Percentiles rank a stretch among this genome's conserved stretches.
phyloP scores from a whole-genome alignment of 2,329 filamentous ascomycete species.

The Kalmusia sp. region DNA sequence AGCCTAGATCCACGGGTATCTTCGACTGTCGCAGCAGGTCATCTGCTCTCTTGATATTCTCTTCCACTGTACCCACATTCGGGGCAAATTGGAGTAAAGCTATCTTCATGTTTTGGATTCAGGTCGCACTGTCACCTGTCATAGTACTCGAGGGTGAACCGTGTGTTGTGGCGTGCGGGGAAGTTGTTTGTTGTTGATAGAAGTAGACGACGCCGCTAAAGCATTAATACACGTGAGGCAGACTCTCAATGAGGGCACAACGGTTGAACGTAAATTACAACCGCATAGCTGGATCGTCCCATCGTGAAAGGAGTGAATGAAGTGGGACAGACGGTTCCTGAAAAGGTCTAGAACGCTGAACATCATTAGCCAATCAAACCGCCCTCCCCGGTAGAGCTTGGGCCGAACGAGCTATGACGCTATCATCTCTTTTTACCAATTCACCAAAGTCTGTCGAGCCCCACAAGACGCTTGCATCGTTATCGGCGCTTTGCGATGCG shows the following conservation, averaged over 20 bases:
- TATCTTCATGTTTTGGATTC: constrained; percentile 64
- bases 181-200: background rate
- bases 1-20: constrained; percentile 60
- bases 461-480: background rate
- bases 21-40: constrained; percentile 63
- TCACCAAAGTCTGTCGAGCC: constrained; percentile 7
- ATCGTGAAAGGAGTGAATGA: background rate
- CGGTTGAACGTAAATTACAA: background rate
- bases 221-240: background rate
- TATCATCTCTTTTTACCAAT: constrained; percentile 25
- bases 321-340: constrained; percentile 17
- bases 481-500: constrained; percentile 21
- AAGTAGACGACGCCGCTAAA: background rate
- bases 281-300: background rate
- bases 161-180: no score
- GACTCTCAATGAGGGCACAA: background rate
- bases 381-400: background rate
- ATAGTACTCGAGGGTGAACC: background rate
- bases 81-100: constrained; percentile 76
- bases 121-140: background rate
- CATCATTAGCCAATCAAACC: background rate
- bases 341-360: constrained; percentile 15
- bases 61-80: constrained; percentile 71
- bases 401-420: constrained; percentile 33
- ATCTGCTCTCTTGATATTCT: constrained; percentile 75